phyloP scores from a whole-genome alignment of 176 grass and related monocot genomes.

The Tillandsia fasciculata region DNA sequence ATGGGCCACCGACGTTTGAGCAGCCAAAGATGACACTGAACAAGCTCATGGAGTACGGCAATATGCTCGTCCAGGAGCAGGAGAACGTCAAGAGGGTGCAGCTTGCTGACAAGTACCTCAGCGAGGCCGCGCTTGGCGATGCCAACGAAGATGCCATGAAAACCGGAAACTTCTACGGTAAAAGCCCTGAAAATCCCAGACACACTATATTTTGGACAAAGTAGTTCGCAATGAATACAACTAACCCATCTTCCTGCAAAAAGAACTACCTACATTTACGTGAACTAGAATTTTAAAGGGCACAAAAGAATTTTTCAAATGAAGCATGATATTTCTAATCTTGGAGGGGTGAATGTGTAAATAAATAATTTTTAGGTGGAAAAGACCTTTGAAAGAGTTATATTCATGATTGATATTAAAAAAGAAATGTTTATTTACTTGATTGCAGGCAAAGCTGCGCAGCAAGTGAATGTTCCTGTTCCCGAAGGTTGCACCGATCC shows the following conservation, averaged over 20 bases:
- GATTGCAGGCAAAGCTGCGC: constrained; percentile 59
- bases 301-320: no score
- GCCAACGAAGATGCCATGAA: constrained; percentile 61
- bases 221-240: no score
- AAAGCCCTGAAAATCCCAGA: constrained; percentile 20
- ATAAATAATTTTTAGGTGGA: background rate
- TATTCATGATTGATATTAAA: background rate
- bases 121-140: constrained; percentile 66
- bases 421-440: background rate
- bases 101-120: constrained; percentile 79
- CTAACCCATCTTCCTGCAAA: background rate
- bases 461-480: constrained; percentile 53
- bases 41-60: constrained; percentile 62
- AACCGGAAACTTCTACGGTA: constrained; percentile 50
- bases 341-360: background rate
- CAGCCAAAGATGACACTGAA: constrained; percentile 66
- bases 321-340: background rate
- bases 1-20: constrained; percentile 53
- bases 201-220: constrained; percentile 2
- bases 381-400: background rate
- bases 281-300: background rate
- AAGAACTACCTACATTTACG: background rate
- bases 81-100: constrained; percentile 86
- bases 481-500: constrained; percentile 72
- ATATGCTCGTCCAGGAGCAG: constrained; percentile 66